phyloP scores from a whole-genome alignment of 2,329 filamentous ascomycete species.

The Penicillium sp. region DNA sequence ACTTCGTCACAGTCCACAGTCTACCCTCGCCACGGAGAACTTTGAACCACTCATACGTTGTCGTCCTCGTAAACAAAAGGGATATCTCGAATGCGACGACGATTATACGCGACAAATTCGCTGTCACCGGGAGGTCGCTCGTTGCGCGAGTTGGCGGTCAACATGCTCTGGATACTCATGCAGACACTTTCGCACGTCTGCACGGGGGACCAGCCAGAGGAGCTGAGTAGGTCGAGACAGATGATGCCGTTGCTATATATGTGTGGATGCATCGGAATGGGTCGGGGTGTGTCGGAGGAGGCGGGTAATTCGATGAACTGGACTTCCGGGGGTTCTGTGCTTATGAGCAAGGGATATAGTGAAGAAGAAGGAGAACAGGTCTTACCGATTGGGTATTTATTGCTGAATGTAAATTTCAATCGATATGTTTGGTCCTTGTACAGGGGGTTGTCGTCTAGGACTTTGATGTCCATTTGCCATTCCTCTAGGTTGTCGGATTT shows the following conservation, averaged over 20 bases:
- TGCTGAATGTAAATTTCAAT: constrained; percentile 79
- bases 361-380: constrained; percentile 4
- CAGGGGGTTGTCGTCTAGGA: constrained; percentile 84
- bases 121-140: constrained; percentile 86
- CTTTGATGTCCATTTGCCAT: constrained; percentile 88
- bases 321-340: constrained; percentile 84
- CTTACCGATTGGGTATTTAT: constrained; percentile 82
- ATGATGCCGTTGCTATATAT: constrained; percentile 99
- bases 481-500: constrained; percentile 76
- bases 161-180: constrained; percentile 96
- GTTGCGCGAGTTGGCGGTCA: constrained; percentile 88
- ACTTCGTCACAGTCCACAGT: background rate
- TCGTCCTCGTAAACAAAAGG: constrained; percentile 93
- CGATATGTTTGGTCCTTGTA: constrained; percentile 77
- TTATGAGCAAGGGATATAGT: background rate
- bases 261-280: constrained; percentile 91
- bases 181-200: constrained; percentile 96
- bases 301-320: constrained; percentile 64
- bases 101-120: constrained; percentile 78
- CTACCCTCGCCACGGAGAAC: too few species aligned
- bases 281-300: constrained; percentile 41
- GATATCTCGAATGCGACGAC: constrained; percentile 76
- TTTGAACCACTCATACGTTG: constrained; percentile 51
- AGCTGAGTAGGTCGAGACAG: constrained; percentile 85
- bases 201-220: constrained; percentile 89